Conservation (phyloP, 768 basidiomycete species). For the Amanita polypyramis region DNA sequence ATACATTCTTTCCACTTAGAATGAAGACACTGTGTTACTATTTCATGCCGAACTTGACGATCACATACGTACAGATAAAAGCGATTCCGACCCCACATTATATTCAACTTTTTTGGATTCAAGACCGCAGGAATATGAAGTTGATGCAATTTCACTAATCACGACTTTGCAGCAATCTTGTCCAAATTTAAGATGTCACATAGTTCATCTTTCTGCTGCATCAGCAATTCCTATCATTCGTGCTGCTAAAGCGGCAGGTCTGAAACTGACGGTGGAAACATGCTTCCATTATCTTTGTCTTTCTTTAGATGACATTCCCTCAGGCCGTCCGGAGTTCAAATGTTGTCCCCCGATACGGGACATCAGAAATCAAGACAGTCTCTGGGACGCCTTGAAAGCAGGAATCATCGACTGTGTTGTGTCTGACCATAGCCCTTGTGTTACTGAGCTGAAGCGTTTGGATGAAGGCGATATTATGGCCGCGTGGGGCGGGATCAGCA, state of each 20-base stretch:
- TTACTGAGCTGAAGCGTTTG: conserved; percentile 67
- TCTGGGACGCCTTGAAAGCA: conserved; percentile 77
- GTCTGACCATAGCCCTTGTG: conserved; percentile 93
- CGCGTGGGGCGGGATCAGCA: conserved; percentile 94
- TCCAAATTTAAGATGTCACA: conserved; percentile 74
- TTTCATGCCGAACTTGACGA: conserved; percentile 87
- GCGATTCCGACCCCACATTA: conserved; percentile 28
- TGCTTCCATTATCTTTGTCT: conserved; percentile 96
- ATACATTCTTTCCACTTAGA: conserved; percentile 28
- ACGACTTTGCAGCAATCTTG: conserved; percentile 48
- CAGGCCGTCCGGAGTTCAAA: conserved; percentile 80
- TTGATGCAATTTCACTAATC: conserved; percentile 73
- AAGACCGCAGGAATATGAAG: conserved; percentile 73
- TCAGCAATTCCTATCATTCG: conserved; percentile 69
- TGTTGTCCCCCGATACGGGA: conserved; percentile 93
- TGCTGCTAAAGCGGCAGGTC: conserved; percentile 50
- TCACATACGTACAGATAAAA: conserved; percentile 1
- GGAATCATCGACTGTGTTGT: conserved; percentile 89
- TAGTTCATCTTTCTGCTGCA: conserved; percentile 91
- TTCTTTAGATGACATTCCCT: conserved; percentile 59
- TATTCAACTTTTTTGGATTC: conserved; percentile 84
- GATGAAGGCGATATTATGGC: conserved; percentile 75
- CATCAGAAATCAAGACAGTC: conserved; percentile 52
- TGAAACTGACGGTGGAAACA: conserved; percentile 85
- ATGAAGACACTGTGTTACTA: conserved; percentile 58